Base-by-base conservation (phyloP, 2,329 filamentous ascomycete species). In the Colletotrichum sojae region DNA sequence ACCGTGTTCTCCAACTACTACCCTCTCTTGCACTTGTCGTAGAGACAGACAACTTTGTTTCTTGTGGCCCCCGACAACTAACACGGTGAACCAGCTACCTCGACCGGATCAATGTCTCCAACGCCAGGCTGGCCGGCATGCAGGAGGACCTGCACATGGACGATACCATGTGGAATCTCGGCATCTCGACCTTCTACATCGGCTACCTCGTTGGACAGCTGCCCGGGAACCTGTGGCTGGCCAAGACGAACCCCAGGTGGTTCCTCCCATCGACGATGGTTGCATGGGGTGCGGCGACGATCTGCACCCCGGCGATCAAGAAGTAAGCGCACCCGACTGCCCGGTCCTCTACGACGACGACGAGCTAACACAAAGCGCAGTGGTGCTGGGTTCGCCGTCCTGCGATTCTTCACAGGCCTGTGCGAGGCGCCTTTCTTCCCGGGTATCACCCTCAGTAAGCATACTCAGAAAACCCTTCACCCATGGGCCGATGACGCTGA, bases 101-200 rank as follows among this genome's bases (percentile, higher is more conserved):
- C 60, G 83, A 86, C 71, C 78, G 83, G 56, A 84, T 83, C 48
- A 87, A 86, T 73, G 83, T 86, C 55, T 83, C 82, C 59, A 81
- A 81, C 70, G 80, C 80, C 9, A 75, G 78, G 55, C 75, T 81
- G 20, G 77, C 77, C 16, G 78, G 78, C 3, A 73, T 82, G 52
- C 75, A 79, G 63, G 64, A 73, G 18, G 78, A 80, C 64, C 74
- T 83, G 4, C 27, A 70, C n/a, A 77, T 82, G 68, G 71, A 59
- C 27, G 74, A 78, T 51, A 77, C 74, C 2, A 72, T 79, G 40
- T 84, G 83, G 76, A 78, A 75, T 43, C 71, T 78, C 54, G 82
- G 75, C 59, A 83, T 81, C 22, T 83, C 76, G 25, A 78, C 77
- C 43, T 85, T 80, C 72, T 84, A 84, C 60, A 78, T 84, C 5